These are phyloP conservation scores for Crucihimalaya himalaica DNA, from an alignment of 345 rosid species.

Conservation along the genomic window DNA sequence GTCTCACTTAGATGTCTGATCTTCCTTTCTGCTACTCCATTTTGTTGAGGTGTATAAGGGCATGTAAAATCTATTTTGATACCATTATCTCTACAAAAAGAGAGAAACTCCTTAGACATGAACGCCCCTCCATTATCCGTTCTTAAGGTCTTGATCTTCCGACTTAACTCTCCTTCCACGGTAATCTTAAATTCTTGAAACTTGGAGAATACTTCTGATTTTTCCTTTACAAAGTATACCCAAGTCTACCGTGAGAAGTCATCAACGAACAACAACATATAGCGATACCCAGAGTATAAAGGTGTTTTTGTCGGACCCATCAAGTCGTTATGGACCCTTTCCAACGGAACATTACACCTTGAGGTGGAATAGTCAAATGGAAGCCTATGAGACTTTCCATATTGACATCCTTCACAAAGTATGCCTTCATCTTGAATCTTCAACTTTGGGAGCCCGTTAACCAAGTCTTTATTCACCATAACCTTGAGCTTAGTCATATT, in stretches of 20 bases:
- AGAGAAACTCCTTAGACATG: too few relatives aligned
- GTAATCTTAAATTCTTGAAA: constrained; percentile 4
- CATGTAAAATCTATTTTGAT: background rate
- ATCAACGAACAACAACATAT: constrained; percentile 11
- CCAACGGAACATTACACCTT: background rate
- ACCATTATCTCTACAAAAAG: too few relatives aligned
- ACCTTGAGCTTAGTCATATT: constrained; percentile 24
- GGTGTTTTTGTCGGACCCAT: constrained; percentile 1
- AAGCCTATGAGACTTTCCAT: constrained; percentile 13
- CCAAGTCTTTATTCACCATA: too few relatives aligned
- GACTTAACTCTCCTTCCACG: background rate
- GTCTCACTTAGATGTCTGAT: too few relatives aligned
- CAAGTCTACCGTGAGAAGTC: constrained; percentile 14
- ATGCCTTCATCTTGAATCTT: too few relatives aligned
- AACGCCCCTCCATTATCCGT: constrained; percentile 21
- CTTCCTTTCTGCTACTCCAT: too few relatives aligned
- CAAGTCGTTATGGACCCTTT: constrained; percentile 14
- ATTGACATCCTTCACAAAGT: too few relatives aligned
- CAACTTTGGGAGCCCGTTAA: too few relatives aligned
- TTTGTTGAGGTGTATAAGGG: background rate
- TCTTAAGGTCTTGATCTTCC: background rate
- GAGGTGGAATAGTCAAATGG: constrained; percentile 20
- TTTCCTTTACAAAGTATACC: too few relatives aligned
- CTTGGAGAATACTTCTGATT: background rate
- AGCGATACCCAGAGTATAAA: background rate